Evolutionary conservation across 352 stramenopile genomes (phyloP).

Genomic region (Pythium pectinolyticum): DNA sequence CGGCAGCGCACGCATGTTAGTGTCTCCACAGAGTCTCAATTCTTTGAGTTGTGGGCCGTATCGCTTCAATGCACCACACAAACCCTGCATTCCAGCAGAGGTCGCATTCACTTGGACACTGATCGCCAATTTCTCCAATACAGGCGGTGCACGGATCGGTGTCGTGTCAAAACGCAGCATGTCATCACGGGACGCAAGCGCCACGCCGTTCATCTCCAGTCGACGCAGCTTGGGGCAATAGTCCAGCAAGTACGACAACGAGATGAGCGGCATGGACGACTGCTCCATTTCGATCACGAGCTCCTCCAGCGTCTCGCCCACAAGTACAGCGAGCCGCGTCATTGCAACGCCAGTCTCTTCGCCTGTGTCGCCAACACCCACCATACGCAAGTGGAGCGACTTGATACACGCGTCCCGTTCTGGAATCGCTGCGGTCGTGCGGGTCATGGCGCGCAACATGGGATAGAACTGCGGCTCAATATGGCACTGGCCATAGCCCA

Average conservation of each 20-base stretch:
- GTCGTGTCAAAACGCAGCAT: slow-evolving; percentile 1
- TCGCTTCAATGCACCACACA: slow-evolving; percentile 1
- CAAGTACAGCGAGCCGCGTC: neutral
- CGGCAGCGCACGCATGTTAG: neutral
- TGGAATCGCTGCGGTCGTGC: neutral
- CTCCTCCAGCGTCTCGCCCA: slow-evolving; percentile 14
- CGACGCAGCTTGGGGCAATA: slow-evolving; percentile 13
- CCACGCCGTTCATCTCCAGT: slow-evolving; percentile 5
- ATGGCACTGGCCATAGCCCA: slow-evolving; percentile 15
- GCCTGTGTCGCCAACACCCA: slow-evolving; percentile 8
- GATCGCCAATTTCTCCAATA: neutral
- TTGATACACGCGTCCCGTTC: neutral
- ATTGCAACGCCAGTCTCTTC: slow-evolving; percentile 8
- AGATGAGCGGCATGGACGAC: neutral
- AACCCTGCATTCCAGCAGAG: neutral
- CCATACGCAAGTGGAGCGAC: slow-evolving; percentile 3
- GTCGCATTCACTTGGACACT: neutral
- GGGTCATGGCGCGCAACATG: neutral
- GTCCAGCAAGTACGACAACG: slow-evolving; percentile 5
- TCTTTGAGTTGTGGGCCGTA: slow-evolving; percentile 1
- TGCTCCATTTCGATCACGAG: slow-evolving; percentile 4
- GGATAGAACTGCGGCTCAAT: slow-evolving; percentile 6
- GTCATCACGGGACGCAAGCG: neutral
- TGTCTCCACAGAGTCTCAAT: neutral
- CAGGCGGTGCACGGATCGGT: neutral